Evolutionary conservation across 352 stramenopile species (phyloP), one percentile per base, ranked within the genome.

Genomic region (Blastocystis sp.): DNA sequence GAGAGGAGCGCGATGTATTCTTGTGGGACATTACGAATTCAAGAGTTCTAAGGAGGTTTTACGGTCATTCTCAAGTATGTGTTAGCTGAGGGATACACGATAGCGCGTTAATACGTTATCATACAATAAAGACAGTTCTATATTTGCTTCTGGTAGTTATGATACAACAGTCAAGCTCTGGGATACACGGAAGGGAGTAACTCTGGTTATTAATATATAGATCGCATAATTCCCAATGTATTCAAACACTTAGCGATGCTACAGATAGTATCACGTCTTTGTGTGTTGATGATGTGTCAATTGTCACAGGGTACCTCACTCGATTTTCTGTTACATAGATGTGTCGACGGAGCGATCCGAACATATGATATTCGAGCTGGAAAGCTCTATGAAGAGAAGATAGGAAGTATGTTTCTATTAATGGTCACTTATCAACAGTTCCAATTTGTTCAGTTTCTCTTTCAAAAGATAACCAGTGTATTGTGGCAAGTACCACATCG

Each of bases 91-190:
- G 17, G 17, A 3, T 57, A 17, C 22, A 24, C 40, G 11, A 13
- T 78, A 88, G 77, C 40, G 77, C 3, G 40, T 88, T 30, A 88
- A 88, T 7, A 58, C 48, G 3, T 30, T 88, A 27, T 73, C 40
- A 27, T 70, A 58, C 22, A 88, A 88, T 48, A 56, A 40, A 30
- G 77, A 88, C 19, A 53, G 77, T 62, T 75, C 48, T 22, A 37
- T 88, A 5, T 56, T 88, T 35, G 77, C 62, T 54, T 88, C 77
- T 35, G 77, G 77, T 6, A 88, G 58, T 33, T 88, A 88, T 51
- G 77, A 88, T 56, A 77, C 77, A 27, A 88, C 77, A 7, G 77
- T 88, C 13, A 88, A 88, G 22, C 40, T 88, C 15, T 88, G 62
- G 58, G 77, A 88, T 44, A 48, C 44, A 15, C 3, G 40, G 54